phyloP scores from a whole-genome alignment of 78 protist genomes.

The Pelomyxa schiedti region DNA sequence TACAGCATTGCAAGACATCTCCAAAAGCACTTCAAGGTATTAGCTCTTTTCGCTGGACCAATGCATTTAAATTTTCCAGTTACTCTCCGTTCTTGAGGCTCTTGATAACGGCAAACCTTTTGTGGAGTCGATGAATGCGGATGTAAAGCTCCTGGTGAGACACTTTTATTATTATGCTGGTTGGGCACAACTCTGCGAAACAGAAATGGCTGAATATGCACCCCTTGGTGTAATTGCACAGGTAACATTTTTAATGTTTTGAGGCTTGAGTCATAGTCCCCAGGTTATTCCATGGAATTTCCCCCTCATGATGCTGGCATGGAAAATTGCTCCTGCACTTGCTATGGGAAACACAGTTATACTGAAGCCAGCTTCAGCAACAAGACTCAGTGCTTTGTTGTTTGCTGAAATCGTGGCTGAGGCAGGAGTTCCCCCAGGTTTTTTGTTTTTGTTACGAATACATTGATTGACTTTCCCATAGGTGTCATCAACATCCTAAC shows the following conservation, averaged over 20 bases:
- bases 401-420: conserved; percentile 32
- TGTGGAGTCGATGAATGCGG: conserved; percentile 6
- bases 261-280: no score
- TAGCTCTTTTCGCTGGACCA: no score
- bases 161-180: conserved; percentile 12
- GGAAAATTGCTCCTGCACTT: conserved; percentile 45
- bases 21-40: conserved; percentile 13
- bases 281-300: conserved; percentile 23
- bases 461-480: no score
- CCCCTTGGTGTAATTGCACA: conserved; percentile 27
- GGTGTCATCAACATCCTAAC: conserved; percentile 55
- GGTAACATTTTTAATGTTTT: no score
- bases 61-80: no score
- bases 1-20: conserved; percentile 11
- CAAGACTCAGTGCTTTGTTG: conserved; percentile 58
- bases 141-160: not conserved
- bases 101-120: conserved; percentile 19
- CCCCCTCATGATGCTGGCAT: conserved; percentile 4
- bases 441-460: no score
- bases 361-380: conserved; percentile 62
- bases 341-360: conserved; percentile 58
- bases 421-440: conserved; percentile 68
- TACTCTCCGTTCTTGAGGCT: conserved; percentile 4
- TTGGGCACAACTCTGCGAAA: conserved; percentile 9
- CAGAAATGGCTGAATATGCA: conserved; percentile 5